A percentile compares a stretch with the other conserved stretches of the same genome.
Evolutionary conservation across 1,284 basidiomycete genomes (phyloP).

Genomic region (Trichosporon sp.): DNA sequence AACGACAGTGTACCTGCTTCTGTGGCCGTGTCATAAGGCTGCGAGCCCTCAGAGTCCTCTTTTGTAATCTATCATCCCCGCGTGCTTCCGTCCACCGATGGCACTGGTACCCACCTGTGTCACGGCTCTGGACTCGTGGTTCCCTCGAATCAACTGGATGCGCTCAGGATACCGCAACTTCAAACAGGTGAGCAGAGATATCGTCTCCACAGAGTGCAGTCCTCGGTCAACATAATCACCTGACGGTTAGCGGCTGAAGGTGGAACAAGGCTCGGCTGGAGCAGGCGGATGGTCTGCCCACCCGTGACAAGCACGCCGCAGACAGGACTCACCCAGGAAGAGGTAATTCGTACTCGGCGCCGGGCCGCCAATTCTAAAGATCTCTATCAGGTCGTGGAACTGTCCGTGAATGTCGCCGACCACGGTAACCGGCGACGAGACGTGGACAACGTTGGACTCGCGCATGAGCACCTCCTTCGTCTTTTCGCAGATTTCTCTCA

Average conservation of each 20-base stretch:
- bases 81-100: conserved; percentile 11
- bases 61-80: conserved; percentile 43
- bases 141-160: conserved; percentile 95
- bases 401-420: conserved; percentile 98
- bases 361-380: conserved; percentile 96
- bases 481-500: conserved; percentile 97
- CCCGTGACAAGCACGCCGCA: background rate
- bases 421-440: conserved; percentile 96
- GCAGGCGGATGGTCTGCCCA: background rate
- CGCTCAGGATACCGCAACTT: conserved; percentile 97
- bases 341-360: conserved; percentile 97
- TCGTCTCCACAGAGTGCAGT: conserved; percentile 96
- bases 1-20: conserved; percentile 31
- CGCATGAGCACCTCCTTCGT: conserved; percentile 98
- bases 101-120: conserved; percentile 73
- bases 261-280: background rate
- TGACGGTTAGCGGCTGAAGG: conserved; percentile 50
- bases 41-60: conserved; percentile 50
- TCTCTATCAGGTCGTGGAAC: conserved; percentile 99
- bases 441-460: conserved; percentile 98
- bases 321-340: conserved; percentile 73
- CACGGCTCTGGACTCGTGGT: conserved; percentile 97
- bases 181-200: conserved; percentile 92
- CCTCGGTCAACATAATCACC: conserved; percentile 98
- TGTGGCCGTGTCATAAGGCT: conserved; percentile 25